Evolutionary conservation across 768 basidiomycete species (phyloP).

Genomic region (Lactarius hatsudake): DNA sequence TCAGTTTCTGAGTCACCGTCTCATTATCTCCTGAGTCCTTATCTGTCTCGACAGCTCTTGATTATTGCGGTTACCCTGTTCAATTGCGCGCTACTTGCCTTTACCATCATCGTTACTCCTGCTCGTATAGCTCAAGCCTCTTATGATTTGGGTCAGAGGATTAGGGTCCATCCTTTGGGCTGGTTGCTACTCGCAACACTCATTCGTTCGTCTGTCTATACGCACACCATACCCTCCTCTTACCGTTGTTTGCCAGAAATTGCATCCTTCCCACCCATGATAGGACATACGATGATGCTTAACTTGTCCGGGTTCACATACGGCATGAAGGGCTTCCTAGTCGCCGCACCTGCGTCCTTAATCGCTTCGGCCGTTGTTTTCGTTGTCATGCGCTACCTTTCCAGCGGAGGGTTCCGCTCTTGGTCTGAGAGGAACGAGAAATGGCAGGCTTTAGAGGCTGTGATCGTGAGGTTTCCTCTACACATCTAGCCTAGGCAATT

Average conservation of each 20-base stretch:
- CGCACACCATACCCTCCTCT: neutral
- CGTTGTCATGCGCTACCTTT: conserved; percentile 54
- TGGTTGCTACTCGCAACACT: conserved; percentile 53
- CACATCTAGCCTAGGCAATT: conserved; percentile 1
- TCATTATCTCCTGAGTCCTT: conserved; percentile 12
- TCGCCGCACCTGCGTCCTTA: conserved; percentile 59
- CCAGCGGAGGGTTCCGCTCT: conserved; percentile 50
- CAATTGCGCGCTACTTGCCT: conserved; percentile 42
- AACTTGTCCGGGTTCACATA: conserved; percentile 82
- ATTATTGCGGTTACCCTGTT: conserved; percentile 59
- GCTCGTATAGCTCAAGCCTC: conserved; percentile 63
- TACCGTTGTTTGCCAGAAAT: conserved; percentile 35
- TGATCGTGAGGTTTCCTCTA: conserved; percentile 52
- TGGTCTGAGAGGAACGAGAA: conserved; percentile 65
- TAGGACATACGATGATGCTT: conserved; percentile 64
- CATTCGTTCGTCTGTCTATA: conserved; percentile 46
- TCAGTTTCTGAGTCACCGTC: conserved; percentile 9
- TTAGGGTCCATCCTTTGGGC: conserved; percentile 59
- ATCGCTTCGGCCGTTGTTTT: conserved; percentile 65
- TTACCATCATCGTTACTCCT: conserved; percentile 56
- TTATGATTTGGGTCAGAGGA: conserved; percentile 63
- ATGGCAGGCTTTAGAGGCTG: conserved; percentile 76
- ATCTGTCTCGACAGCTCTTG: conserved; percentile 42
- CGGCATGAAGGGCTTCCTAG: conserved; percentile 71
- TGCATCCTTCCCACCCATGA: conserved; percentile 56